These are phyloP conservation scores for Dendrobium nobile DNA, from an alignment of 106 monocot genomes.

Conservation along the genomic window DNA sequence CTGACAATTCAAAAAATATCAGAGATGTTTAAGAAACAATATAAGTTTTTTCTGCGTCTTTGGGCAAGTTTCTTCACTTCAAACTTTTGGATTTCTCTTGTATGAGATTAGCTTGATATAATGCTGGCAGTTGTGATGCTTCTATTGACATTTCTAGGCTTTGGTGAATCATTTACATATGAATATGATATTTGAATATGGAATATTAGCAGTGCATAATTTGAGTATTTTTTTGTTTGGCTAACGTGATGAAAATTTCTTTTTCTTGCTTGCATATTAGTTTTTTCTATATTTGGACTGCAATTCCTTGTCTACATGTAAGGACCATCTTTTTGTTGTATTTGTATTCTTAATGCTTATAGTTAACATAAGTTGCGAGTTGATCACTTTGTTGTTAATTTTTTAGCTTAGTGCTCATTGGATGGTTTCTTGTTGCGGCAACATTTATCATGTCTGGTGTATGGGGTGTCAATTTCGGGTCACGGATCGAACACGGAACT, in stretches of 20 bases:
- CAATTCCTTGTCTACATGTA: constrained; percentile 71
- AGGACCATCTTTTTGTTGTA: not conserved
- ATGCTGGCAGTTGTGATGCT: constrained; percentile 71
- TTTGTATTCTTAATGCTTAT: not conserved
- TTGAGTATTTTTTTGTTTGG: not conserved
- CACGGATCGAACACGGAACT: too few species aligned
- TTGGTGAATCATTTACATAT: constrained; percentile 35
- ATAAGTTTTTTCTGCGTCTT: constrained; percentile 22
- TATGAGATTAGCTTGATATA: not conserved
- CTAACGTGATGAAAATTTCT: constrained; percentile 7
- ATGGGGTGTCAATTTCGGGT: too few species aligned
- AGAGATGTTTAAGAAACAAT: constrained; percentile 26
- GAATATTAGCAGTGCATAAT: not conserved
- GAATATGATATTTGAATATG: not conserved
- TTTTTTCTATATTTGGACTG: constrained; percentile 69
- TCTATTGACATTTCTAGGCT: constrained; percentile 69
- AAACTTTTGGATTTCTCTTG: not conserved
- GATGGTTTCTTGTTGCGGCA: constrained; percentile 80
- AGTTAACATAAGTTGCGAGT: not conserved
- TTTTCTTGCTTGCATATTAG: constrained; percentile 28
- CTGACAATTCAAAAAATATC: constrained; percentile 51
- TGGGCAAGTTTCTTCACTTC: not conserved
- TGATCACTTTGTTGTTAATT: not conserved
- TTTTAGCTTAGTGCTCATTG: constrained; percentile 69
- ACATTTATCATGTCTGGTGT: constrained; percentile 47